phyloP scores from a whole-genome alignment of 1,139 yeast genomes.

The Meyerozyma smithsonii region DNA sequence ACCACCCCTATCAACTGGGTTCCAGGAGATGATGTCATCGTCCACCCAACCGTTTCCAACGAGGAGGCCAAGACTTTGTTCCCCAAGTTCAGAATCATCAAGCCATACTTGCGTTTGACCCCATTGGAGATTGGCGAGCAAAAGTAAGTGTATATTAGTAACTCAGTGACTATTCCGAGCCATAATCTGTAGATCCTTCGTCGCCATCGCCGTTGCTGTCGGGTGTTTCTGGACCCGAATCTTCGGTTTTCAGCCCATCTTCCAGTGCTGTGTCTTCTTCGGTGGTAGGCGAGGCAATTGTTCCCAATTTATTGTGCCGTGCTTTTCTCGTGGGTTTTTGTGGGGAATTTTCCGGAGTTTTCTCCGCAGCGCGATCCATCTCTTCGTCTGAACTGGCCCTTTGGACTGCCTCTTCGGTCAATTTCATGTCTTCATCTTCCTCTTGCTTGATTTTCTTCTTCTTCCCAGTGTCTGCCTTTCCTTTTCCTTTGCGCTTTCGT shows the following conservation, averaged over 20 bases:
- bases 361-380: no score
- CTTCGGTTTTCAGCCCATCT: no score
- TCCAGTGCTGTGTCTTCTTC: neutral
- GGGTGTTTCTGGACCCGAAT: no score
- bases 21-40: constrained; percentile 82
- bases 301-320: neutral
- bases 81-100: constrained; percentile 72
- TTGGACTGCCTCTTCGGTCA: no score
- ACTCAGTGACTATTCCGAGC: neutral
- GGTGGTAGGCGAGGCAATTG: neutral
- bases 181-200: neutral
- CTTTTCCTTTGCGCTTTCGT: neutral
- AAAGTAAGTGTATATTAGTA: constrained; percentile 3
- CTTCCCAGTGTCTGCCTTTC: neutral
- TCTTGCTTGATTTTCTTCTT: neutral
- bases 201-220: neutral
- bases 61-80: constrained; percentile 69
- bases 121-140: constrained; percentile 21
- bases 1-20: constrained; percentile 87
- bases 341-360: no score
- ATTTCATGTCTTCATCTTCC: neutral
- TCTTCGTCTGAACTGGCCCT: no score
- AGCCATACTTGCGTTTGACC: constrained; percentile 66
- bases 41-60: constrained; percentile 67
- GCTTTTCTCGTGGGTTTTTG: neutral